Base-by-base conservation (phyloP, 2,329 filamentous ascomycete genomes). In the Xylariaceae sp. region DNA sequence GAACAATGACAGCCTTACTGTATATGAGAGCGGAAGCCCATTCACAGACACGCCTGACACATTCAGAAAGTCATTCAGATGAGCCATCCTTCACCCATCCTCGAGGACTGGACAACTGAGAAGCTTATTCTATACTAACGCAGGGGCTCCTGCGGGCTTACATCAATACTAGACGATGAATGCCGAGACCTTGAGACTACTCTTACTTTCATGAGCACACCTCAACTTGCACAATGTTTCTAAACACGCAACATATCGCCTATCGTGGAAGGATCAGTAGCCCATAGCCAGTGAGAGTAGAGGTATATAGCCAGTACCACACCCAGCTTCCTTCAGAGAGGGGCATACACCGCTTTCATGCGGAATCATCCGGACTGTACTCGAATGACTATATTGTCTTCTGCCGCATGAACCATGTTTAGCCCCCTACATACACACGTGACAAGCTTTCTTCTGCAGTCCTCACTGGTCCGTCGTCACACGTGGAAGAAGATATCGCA, bases 101-200 rank as follows among this genome's bases (percentile, higher is more conserved):
- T 19, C 45, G 45, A 42, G 39, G 19, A 36, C 33, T 31, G 31
- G 38, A 47, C 45, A 22, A 48, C 31, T 46, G 19, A 31, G 38
- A 53, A 44, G 31, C 28, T 40, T 44, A 17, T 28, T 31, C 31
- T 48, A 46, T 19, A 31, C 55, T 47, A 42, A 55, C 47, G 49
- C 51, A 57, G 55, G 55, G 52, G 52, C 52, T 57, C 43, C 55
- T 50, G 43, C n/a, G 19, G 47, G 48, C 42, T 51, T 28, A 16
- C 48, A 43, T 43, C 46, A 34, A 54, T 55, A 43, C 45, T 47
- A 54, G 48, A 14, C 31, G 31, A 43, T 43, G 42, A 49, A 51
- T 40, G 43, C 47, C 36, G 33, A 44, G 42, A 45, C 43, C 17
- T 39, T 33, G 42, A 38, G 6, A 36, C 33, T 17, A 22, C 22